These are phyloP conservation scores for Fusarium begoniae DNA, from an alignment of 2,329 filamentous ascomycete genomes.

Conservation along the genomic window DNA sequence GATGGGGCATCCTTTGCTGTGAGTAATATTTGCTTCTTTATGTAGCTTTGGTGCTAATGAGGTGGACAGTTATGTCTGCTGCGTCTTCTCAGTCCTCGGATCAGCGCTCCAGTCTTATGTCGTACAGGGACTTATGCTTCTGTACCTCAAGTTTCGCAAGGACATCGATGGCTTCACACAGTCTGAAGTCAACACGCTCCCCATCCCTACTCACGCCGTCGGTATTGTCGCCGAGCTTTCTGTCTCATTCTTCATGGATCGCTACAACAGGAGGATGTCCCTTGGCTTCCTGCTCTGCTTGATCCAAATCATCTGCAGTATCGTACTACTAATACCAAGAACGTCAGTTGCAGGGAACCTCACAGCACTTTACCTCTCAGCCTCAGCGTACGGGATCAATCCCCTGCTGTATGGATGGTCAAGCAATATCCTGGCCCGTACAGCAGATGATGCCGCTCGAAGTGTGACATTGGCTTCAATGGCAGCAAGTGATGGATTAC, in stretches of 20 bases:
- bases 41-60: fast-evolving
- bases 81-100: conserved; percentile 44
- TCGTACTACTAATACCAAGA: conserved; percentile 29
- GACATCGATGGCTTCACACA: conserved; percentile 34
- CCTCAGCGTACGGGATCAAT: conserved; percentile 39
- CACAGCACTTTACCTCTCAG: conserved; percentile 32
- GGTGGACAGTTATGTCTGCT: conserved; percentile 7
- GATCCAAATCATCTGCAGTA: conserved; percentile 25
- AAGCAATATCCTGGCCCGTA: conserved; percentile 31
- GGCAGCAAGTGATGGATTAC: conserved; percentile 50
- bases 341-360: conserved; percentile 35
- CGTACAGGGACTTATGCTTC: conserved; percentile 38
- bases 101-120: conserved; percentile 37
- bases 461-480: conserved; percentile 53
- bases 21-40: not conserved
- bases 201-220: conserved; percentile 38
- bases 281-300: conserved; percentile 22
- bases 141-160: conserved; percentile 38
- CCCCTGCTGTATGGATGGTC: conserved; percentile 41
- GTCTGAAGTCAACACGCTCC: conserved; percentile 40
- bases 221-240: conserved; percentile 39
- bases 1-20: conserved; percentile 43
- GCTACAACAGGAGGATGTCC: conserved; percentile 7
- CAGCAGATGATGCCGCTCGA: conserved; percentile 51
- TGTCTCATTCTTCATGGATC: conserved; percentile 33